These are phyloP conservation scores for Aulographum hederae DNA, from an alignment of 2,329 filamentous ascomycete species.

Conservation along the genomic window DNA sequence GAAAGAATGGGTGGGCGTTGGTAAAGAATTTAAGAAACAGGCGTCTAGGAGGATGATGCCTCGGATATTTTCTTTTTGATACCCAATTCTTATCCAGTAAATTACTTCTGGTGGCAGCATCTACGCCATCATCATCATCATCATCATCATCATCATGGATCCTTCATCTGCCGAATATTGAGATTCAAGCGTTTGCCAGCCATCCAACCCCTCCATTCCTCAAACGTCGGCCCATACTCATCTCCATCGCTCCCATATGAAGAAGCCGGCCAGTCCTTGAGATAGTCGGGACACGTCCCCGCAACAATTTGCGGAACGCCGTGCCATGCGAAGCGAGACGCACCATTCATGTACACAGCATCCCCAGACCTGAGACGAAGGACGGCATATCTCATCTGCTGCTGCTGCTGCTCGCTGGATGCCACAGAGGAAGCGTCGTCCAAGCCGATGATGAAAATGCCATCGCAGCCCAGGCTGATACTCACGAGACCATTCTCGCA, in stretches of 20 bases:
- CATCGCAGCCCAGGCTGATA: constrained; percentile 78
- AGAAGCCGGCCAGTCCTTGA: constrained; percentile 53
- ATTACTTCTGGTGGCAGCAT: no score
- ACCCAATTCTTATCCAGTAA: no score
- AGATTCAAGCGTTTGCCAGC: constrained; percentile 70
- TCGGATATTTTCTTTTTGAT: no score
- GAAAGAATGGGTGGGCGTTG: no score
- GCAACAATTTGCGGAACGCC: constrained; percentile 75
- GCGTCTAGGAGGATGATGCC: no score
- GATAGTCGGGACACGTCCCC: constrained; percentile 57
- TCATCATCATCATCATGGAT: no score
- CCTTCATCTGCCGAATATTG: constrained; percentile 78
- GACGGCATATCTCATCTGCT: constrained; percentile 21
- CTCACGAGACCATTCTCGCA: constrained; percentile 64
- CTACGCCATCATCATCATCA: no score
- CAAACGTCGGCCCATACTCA: constrained; percentile 24
- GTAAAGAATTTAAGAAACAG: no score
- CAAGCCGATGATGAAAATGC: constrained; percentile 68
- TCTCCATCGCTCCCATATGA: not conserved
- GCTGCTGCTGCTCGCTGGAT: constrained; percentile 7
- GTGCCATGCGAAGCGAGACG: constrained; percentile 82
- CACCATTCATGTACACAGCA: constrained; percentile 72
- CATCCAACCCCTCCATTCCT: constrained; percentile 77
- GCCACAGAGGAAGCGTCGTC: constrained; percentile 22
- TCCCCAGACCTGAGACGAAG: constrained; percentile 68